These are phyloP conservation scores for Rhodosporidiobolus odoratus DNA, from an alignment of 768 basidiomycete genomes.

Conservation along the genomic window DNA sequence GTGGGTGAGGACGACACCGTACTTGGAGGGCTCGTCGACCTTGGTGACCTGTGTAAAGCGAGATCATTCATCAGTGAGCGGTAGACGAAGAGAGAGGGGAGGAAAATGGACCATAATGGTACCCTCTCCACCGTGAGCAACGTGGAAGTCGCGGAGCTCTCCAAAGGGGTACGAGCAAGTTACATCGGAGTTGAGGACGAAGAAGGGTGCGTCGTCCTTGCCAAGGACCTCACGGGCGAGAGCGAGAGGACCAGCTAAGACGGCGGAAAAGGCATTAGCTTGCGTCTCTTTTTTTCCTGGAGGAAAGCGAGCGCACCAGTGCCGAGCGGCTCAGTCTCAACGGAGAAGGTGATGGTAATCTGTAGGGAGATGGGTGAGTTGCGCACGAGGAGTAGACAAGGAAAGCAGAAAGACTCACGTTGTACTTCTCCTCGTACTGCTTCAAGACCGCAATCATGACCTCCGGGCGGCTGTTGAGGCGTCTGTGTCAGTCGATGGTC, in stretches of 20 bases:
- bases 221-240: constrained; percentile 51
- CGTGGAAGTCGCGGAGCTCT: constrained; percentile 52
- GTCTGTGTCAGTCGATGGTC: constrained; percentile 19
- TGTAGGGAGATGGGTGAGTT: constrained; percentile 15
- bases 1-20: constrained; percentile 52
- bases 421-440: constrained; percentile 51
- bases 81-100: neutral
- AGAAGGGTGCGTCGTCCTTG: constrained; percentile 54
- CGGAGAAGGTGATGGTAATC: constrained; percentile 52
- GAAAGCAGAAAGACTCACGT: constrained; percentile 17
- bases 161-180: constrained; percentile 53
- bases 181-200: constrained; percentile 54
- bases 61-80: neutral
- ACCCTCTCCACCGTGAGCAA: constrained; percentile 51
- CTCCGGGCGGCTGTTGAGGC: constrained; percentile 47
- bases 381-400: neutral
- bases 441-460: constrained; percentile 52
- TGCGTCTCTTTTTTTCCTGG: too few species aligned
- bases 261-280: neutral
- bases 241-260: constrained; percentile 51
- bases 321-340: constrained; percentile 52
- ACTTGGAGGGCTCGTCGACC: constrained; percentile 52
- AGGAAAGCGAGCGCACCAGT: constrained; percentile 46
- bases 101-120: constrained; percentile 49
- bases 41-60: constrained; percentile 49